Evolutionary conservation across 2,329 filamentous ascomycete genomes (phyloP), one percentile per base, ranked within the genome.

Genomic region (Pezicula rhizophila): DNA sequence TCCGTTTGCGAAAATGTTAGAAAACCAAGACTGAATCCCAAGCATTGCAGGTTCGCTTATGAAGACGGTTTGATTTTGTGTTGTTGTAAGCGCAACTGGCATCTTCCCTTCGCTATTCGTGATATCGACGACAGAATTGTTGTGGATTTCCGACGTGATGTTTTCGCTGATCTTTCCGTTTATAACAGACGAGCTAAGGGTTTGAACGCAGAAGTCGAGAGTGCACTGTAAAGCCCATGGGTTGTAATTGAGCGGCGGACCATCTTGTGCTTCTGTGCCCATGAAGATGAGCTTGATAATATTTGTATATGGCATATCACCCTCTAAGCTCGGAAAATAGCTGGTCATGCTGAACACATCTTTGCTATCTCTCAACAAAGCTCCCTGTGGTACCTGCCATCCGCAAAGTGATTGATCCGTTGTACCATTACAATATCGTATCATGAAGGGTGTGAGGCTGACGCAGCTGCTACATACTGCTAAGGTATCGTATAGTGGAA

Each of bases 21-120:
- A 45, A 11, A 45, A 45, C 42, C 42, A 35, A 45, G 42, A 38
- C 31, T 42, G 18, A 10, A 45, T 45, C 18, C 42, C 42, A n/a
- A 42, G 40, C 40, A 42, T 42, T 28, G 40, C 40, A 8, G 40
- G 40, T 31, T 42, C 40, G 25, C 40, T 42, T 26, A 42, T 42
- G 25, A 42, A 42, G 18, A 42, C 20, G 11, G 40, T 42, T 8
- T 42, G 7, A 20, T 42, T 42, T 26, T 42, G 11, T 4, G 40
- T 8, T 8, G 40, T 26, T 15, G n/a, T 26, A 26, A 42, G 20
- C 11, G n/a, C 25, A 4, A 42, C 40, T 12, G 40, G 40, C 5
- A 12, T 42, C 11, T 10, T 42, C 20, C 40, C 40, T 14, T 42
- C 6, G 14, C 40, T 42, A 10, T 42, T 25, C 18, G 20, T 42